phyloP scores from a whole-genome alignment of 2,329 filamentous ascomycete genomes.

The Aspergillus pseudoterreus region DNA sequence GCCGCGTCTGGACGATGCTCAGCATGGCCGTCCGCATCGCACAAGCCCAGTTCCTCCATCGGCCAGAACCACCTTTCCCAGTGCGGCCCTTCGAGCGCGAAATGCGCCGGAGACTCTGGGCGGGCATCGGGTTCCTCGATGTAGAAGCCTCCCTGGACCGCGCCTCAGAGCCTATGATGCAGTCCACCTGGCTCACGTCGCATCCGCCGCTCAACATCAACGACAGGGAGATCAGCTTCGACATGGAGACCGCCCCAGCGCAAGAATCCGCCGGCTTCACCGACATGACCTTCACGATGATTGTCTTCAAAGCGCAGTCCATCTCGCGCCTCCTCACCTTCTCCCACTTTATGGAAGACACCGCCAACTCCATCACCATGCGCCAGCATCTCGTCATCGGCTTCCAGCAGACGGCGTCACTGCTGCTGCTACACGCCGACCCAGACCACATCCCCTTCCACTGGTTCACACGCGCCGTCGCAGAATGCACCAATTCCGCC shows the following conservation, averaged over 20 bases:
- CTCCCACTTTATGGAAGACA: constrained; percentile 19
- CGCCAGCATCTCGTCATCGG: constrained; percentile 24
- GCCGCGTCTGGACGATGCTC: constrained; percentile 33
- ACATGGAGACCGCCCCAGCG: constrained; percentile 16
- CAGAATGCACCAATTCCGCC: constrained; percentile 19
- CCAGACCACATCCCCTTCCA: constrained; percentile 22
- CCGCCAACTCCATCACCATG: constrained; percentile 18
- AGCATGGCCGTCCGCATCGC: constrained; percentile 29
- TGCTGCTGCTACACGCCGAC: constrained; percentile 17
- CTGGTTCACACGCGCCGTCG: constrained; percentile 22
- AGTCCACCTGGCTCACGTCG: constrained; percentile 24
- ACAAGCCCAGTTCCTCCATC: constrained; percentile 29
- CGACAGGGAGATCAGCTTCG: constrained; percentile 25
- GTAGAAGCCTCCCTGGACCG: constrained; percentile 26
- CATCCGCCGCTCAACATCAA: constrained; percentile 26
- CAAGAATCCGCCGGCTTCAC: constrained; percentile 21
- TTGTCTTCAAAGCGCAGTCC: constrained; percentile 20
- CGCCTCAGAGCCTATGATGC: constrained; percentile 34
- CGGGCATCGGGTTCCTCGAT: constrained; percentile 27
- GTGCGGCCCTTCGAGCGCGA: constrained; percentile 27
- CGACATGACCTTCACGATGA: constrained; percentile 24
- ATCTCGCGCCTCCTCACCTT: constrained; percentile 23
- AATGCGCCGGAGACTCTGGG: constrained; percentile 30
- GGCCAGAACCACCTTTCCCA: constrained; percentile 25
- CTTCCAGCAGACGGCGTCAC: constrained; percentile 21